Percentiles rank a stretch among this genome's conserved stretches.
These are phyloP conservation scores for Alternaria arbusti DNA, from an alignment of 2,329 filamentous ascomycete genomes.

Conservation along the genomic window DNA sequence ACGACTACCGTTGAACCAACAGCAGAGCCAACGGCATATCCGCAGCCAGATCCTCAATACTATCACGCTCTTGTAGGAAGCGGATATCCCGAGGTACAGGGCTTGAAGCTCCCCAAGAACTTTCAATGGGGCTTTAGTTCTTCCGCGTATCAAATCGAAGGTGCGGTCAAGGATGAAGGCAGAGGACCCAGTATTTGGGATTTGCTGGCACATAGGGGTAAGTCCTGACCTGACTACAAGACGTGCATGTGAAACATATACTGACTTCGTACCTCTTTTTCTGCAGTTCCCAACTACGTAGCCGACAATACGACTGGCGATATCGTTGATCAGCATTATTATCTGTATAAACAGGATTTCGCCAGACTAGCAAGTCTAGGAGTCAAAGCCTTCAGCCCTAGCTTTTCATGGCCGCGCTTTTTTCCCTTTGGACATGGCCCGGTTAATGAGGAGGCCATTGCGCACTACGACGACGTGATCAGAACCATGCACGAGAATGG, in stretches of 20 bases:
- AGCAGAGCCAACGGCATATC: conserved; percentile 50
- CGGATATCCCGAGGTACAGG: conserved; percentile 39
- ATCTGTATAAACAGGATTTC: conserved; percentile 53
- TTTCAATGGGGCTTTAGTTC: conserved; percentile 54
- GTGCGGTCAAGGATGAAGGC: conserved; percentile 52
- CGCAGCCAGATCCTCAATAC: conserved; percentile 43
- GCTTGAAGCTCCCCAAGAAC: conserved; percentile 49
- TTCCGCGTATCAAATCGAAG: conserved; percentile 52
- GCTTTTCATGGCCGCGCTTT: conserved; percentile 49
- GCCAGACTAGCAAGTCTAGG: conserved; percentile 46
- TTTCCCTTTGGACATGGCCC: conserved; percentile 49
- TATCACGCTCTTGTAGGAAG: conserved; percentile 54
- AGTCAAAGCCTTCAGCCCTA: conserved; percentile 40
- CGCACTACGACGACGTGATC: conserved; percentile 52
- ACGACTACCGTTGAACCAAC: conserved; percentile 53
- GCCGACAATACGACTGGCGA: conserved; percentile 52
- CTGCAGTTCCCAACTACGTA: conserved; percentile 46
- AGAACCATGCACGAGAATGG: conserved; percentile 43
- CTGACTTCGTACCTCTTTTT: neutral
- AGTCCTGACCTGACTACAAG: neutral
- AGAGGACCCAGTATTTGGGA: conserved; percentile 55
- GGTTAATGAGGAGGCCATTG: conserved; percentile 45
- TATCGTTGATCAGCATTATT: conserved; percentile 52
- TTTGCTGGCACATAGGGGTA: conserved; percentile 47
- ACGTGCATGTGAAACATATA: neutral